Percentiles rank a stretch among this genome's conserved stretches.
These are phyloP conservation scores for Brassica juncea DNA, from an alignment of 345 rosid species.

Conservation along the genomic window DNA sequence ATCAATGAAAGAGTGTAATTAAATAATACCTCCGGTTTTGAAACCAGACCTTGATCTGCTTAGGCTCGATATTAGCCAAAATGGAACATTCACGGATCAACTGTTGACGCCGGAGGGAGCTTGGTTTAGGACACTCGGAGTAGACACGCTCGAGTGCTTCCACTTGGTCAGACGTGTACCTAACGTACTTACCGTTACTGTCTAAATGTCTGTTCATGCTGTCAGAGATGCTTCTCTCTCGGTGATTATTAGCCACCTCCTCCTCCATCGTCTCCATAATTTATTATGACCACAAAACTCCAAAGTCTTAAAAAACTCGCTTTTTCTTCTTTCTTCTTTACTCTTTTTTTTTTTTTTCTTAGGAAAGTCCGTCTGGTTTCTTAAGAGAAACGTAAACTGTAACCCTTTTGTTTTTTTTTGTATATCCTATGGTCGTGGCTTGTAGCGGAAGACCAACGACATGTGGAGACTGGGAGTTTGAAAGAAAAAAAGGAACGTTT, in stretches of 20 bases:
- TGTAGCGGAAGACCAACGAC: constrained; percentile 40
- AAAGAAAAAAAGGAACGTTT: neutral
- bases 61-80: constrained; percentile 89
- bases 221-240: constrained; percentile 66
- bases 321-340: constrained; percentile 13
- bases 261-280: constrained; percentile 70
- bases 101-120: constrained; percentile 90
- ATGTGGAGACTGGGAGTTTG: constrained; percentile 30
- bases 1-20: neutral
- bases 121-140: constrained; percentile 95
- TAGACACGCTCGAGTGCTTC: constrained; percentile 41
- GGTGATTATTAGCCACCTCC: constrained; percentile 75
- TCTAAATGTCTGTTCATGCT: constrained; percentile 78
- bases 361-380: constrained; percentile 50
- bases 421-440: constrained; percentile 38
- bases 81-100: constrained; percentile 94
- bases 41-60: constrained; percentile 99
- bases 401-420: constrained; percentile 22
- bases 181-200: constrained; percentile 77
- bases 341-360: constrained; percentile 30
- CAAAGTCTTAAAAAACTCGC: constrained; percentile 20
- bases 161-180: constrained; percentile 41
- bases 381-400: constrained; percentile 35
- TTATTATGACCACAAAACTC: constrained; percentile 17
- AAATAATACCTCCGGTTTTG: constrained; percentile 83